Evolutionary conservation across 2,329 filamentous ascomycete genomes (phyloP).

Genomic region (Paracoccidioides lutzii): DNA sequence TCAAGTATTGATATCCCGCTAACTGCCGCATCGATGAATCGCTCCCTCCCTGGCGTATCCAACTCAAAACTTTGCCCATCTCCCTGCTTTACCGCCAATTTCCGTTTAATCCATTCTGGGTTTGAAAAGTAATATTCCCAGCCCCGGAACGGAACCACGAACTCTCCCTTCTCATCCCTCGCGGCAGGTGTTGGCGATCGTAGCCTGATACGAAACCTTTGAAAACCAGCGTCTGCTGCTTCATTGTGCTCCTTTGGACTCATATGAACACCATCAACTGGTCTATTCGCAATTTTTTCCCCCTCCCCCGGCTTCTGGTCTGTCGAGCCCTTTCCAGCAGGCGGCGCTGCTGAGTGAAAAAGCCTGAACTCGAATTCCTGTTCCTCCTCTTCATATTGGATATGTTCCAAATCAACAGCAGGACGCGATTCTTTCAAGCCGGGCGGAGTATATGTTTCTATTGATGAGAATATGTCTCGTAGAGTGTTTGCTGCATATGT

Average conservation of each 20-base stretch:
- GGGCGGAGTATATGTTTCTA: slow-evolving; percentile 6
- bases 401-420: not conserved
- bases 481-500: slow-evolving; percentile 8
- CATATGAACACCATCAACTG: not conserved
- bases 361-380: slow-evolving; percentile 34
- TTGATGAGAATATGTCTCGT: slow-evolving; percentile 6
- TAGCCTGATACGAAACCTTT: slow-evolving; percentile 28
- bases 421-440: not conserved
- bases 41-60: not conserved
- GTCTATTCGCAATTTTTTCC: not conserved
- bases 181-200: slow-evolving; percentile 26
- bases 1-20: slow-evolving; percentile 21
- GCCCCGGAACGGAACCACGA: slow-evolving; percentile 29
- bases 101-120: slow-evolving; percentile 15
- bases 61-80: not conserved
- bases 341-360: slow-evolving; percentile 21
- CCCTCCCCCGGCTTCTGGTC: not conserved
- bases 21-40: slow-evolving; percentile 26
- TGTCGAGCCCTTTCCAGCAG: not conserved
- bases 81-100: slow-evolving; percentile 8
- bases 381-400: slow-evolving; percentile 21
- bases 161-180: slow-evolving; percentile 21
- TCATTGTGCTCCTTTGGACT: not conserved
- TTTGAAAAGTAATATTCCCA: slow-evolving; percentile 32
- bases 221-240: slow-evolving; percentile 12